phyloP scores from a whole-genome alignment of 768 basidiomycete species.

The Paxillus rubicundulus region DNA sequence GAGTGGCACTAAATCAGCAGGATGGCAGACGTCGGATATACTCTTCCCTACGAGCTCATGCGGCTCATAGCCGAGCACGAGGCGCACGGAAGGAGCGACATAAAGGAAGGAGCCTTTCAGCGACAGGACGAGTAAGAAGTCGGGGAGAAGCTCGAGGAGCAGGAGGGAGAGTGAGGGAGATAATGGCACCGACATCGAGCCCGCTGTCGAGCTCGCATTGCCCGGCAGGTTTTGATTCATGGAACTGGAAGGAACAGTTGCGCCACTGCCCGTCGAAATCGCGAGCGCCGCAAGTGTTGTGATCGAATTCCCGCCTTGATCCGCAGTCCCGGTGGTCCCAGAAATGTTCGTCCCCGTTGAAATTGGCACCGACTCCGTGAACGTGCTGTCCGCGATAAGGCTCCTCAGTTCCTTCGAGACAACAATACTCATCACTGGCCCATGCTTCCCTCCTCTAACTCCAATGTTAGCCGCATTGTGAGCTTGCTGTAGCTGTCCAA shows the following conservation, averaged over 20 bases:
- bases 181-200: constrained; percentile 46
- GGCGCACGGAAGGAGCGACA: constrained; percentile 76
- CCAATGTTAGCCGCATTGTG: constrained; percentile 22
- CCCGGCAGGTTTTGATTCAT: constrained; percentile 2
- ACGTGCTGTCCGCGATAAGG: constrained; percentile 45
- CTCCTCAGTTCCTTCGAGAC: constrained; percentile 54
- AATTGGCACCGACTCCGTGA: constrained; percentile 47
- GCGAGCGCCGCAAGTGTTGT: constrained; percentile 21
- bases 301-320: constrained; percentile 9
- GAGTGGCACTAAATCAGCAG: constrained; percentile 85
- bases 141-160: constrained; percentile 61
- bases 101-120: constrained; percentile 93
- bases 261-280: constrained; percentile 6
- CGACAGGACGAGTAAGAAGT: constrained; percentile 88
- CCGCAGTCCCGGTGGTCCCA: constrained; percentile 20
- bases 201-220: constrained; percentile 19
- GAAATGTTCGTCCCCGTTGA: constrained; percentile 39
- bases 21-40: constrained; percentile 82
- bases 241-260: constrained; percentile 12
- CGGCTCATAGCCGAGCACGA: constrained; percentile 84
- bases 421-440: constrained; percentile 31
- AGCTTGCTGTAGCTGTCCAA: constrained; percentile 8
- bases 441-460: constrained; percentile 22
- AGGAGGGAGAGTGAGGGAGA: constrained; percentile 35
- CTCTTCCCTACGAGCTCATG: constrained; percentile 77